Evolutionary conservation across 2,329 filamentous ascomycete genomes (phyloP), one percentile per base, ranked within the genome.

Genomic region (Colletotrichum echinochloae): DNA sequence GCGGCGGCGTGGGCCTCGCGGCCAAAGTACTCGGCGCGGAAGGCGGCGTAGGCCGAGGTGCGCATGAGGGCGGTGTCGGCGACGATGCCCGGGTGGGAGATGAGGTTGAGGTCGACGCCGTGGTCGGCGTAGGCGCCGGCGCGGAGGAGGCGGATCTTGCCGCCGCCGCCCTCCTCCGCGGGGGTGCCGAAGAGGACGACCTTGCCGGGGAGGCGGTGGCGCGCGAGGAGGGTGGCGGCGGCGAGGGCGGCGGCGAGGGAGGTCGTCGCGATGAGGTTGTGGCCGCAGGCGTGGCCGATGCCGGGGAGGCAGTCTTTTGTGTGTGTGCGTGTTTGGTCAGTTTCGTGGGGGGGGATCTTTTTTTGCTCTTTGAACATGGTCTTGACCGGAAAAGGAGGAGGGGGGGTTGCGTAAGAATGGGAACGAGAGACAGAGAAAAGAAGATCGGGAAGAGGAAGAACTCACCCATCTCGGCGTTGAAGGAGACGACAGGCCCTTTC

Each of bases 1-100:
- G 84, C 84, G 0, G 85, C 87, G 0, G 87, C 88, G 72, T 90
- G 88, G 0, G 88, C 87, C 65, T 84, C 85, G 60, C 82, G 83
- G 1, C 88, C 89, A 1, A 83, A 82, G 72, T 87, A 90, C 20
- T 85, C 84, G 0, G 85, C 86, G 26, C 81, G 82, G 72, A 89
- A 82, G 51, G 81, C 79, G 5, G 79, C 75, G 73, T 85, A 88
- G 6, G 87, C 87, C 4, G 85, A 83, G 0, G 87, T 89, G 2
- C 84, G 81, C 67, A 87, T 84, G 5, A 88, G 79, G 0, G 86
- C 84, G 14, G 79, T 80, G 66, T 87, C 83, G 5, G 77, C 72
- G 30, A 82, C 73, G 51, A 83, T 82, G 28, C 83, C 78, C 0
- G 82, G 82, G 73, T 88, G 82, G 8, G 85, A 83, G 1, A 87